These are phyloP conservation scores for Geoglossum cookeanum DNA, from an alignment of 2,329 filamentous ascomycete genomes.

Conservation along the genomic window DNA sequence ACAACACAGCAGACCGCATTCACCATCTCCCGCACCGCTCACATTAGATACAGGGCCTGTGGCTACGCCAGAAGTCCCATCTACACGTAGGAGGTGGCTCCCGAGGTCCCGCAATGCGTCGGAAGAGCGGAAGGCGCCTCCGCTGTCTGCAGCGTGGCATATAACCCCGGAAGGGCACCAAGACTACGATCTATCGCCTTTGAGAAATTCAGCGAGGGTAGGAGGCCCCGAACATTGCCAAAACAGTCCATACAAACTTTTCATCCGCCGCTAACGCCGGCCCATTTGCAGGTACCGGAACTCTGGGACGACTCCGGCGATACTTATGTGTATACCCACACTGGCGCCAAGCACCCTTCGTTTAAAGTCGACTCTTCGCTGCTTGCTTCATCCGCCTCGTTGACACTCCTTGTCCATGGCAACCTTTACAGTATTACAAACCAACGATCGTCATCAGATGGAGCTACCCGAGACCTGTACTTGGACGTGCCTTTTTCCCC, in stretches of 20 bases:
- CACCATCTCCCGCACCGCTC: neutral
- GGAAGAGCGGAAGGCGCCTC: neutral
- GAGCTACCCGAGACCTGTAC: conserved; percentile 13
- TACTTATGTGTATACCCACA: conserved; percentile 39
- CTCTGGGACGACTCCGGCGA: conserved; percentile 45
- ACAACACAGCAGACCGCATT: neutral
- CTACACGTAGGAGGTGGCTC: neutral
- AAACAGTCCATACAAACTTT: neutral
- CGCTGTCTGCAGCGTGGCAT: neutral
- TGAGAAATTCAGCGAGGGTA: neutral
- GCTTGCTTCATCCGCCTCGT: conserved; percentile 34
- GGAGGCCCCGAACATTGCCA: neutral
- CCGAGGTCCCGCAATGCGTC: neutral
- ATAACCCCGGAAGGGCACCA: neutral
- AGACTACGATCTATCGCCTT: neutral
- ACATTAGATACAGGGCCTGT: neutral
- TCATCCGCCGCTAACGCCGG: neutral
- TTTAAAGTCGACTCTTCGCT: conserved; percentile 41
- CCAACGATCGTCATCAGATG: conserved; percentile 13
- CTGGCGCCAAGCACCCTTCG: conserved; percentile 35
- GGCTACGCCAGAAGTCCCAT: neutral
- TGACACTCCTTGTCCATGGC: conserved; percentile 36
- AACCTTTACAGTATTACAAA: conserved; percentile 24
- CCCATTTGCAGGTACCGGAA: conserved; percentile 28
- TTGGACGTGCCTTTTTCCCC: conserved; percentile 11